Evolutionary conservation across 139 green algal species (phyloP).

Genomic region (Desmodesmus armatus): DNA sequence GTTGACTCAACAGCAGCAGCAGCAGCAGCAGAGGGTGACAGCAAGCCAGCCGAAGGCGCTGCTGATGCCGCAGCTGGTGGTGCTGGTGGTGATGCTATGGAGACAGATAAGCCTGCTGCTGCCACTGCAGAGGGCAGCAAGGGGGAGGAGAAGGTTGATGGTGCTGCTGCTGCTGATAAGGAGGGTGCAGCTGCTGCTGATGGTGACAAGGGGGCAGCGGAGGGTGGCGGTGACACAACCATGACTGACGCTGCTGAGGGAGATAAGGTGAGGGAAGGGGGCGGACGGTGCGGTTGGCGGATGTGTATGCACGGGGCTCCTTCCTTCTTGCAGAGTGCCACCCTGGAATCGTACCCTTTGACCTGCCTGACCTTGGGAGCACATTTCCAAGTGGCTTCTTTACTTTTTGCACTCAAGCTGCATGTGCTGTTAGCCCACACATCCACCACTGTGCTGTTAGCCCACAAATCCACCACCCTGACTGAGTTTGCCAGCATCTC

Average conservation of each 20-base stretch:
- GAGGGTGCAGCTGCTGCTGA: conserved; percentile 17
- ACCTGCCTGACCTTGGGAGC: too few species aligned
- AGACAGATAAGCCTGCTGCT: neutral
- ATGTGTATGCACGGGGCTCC: too few species aligned
- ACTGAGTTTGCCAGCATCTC: too few species aligned
- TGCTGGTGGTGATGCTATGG: neutral
- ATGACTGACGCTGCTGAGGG: conserved; percentile 13
- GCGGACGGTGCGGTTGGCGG: too few species aligned
- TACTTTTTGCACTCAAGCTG: too few species aligned
- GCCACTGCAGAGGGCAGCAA: neutral
- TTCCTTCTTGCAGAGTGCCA: too few species aligned
- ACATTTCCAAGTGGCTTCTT: too few species aligned
- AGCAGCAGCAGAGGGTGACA: conserved; percentile 11
- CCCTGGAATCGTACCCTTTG: too few species aligned
- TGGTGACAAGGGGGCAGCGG: neutral
- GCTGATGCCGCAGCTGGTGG: conserved; percentile 23
- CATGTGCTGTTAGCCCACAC: too few species aligned
- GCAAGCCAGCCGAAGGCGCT: neutral
- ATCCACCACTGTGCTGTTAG: too few species aligned
- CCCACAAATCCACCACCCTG: too few species aligned
- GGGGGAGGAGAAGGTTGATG: neutral
- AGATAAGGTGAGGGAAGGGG: neutral
- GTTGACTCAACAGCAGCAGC: neutral
- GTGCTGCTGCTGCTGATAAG: conserved; percentile 6
- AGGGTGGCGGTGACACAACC: neutral